Percentiles rank a stretch among this genome's conserved stretches.
phyloP scores from a whole-genome alignment of 2,329 filamentous ascomycete genomes.

The Trichoderma sp. region DNA sequence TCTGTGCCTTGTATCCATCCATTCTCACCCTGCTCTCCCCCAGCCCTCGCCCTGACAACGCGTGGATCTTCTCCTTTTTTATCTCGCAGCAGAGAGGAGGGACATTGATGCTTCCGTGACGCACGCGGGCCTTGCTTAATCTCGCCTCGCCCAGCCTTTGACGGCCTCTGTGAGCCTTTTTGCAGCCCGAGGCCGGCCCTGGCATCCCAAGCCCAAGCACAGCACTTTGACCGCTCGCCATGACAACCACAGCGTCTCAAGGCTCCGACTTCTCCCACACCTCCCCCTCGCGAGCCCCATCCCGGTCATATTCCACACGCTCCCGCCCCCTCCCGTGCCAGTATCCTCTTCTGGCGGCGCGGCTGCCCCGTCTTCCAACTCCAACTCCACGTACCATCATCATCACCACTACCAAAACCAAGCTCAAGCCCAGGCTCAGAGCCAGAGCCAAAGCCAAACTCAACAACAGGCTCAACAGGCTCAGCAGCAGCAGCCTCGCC shows the following conservation, averaged over 20 bases:
- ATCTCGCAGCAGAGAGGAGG: conserved; percentile 18
- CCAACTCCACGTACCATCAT: conserved; percentile 21
- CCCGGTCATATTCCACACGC: conserved; percentile 40
- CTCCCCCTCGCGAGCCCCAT: conserved; percentile 33
- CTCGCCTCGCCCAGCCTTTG: conserved; percentile 16
- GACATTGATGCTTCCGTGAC: conserved; percentile 21
- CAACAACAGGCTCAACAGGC: conserved; percentile 20
- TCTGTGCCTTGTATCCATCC: background rate
- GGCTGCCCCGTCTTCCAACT: conserved; percentile 26
- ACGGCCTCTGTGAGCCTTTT: background rate
- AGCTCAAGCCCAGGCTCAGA: background rate
- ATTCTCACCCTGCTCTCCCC: conserved; percentile 11
- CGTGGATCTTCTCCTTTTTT: conserved; percentile 23
- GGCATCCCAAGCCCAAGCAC: background rate
- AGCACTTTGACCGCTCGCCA: conserved; percentile 22
- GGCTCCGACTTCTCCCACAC: conserved; percentile 28
- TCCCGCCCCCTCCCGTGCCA: conserved; percentile 31
- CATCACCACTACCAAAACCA: conserved; percentile 15
- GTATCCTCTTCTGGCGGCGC: conserved; percentile 27
- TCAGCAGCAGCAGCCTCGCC: conserved; percentile 34
- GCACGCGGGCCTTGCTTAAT: conserved; percentile 18
- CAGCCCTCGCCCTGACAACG: conserved; percentile 16
- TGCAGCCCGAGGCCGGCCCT: conserved; percentile 2
- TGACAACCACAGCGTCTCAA: conserved; percentile 35
- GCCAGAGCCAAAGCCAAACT: background rate